A percentile compares a stretch with the other conserved stretches of the same genome.
phyloP scores from a whole-genome alignment of 352 stramenopile genomes.

The Pythium myriotylum region DNA sequence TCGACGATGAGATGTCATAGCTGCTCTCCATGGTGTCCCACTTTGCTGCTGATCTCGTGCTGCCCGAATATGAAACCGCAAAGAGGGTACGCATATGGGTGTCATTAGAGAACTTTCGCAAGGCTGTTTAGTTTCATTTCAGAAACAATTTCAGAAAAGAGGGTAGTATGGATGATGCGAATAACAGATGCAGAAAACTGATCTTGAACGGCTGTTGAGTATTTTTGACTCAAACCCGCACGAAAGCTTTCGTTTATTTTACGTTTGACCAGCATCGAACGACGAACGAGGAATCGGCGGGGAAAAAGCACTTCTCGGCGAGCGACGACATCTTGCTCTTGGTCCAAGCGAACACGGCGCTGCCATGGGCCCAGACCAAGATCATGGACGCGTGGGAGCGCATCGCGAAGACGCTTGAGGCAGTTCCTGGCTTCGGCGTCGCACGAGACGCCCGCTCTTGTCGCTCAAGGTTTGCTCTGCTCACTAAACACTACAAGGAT shows the following conservation, averaged over 20 bases:
- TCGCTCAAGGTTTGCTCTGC: too few relatives aligned
- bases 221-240: slow-evolving; percentile 7
- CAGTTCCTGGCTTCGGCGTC: background rate
- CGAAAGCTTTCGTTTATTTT: slow-evolving; percentile 14
- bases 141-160: background rate
- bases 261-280: background rate
- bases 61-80: background rate
- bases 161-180: background rate
- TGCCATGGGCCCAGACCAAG: slow-evolving; percentile 2
- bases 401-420: background rate
- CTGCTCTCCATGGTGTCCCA: background rate
- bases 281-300: background rate
- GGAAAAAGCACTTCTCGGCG: slow-evolving; percentile 7
- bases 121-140: slow-evolving; percentile 8
- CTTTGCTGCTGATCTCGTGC: background rate
- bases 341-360: background rate
- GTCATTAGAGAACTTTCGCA: slow-evolving; percentile 13
- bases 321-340: slow-evolving; percentile 5
- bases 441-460: too few relatives aligned
- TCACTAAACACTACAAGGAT: too few relatives aligned
- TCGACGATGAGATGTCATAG: background rate
- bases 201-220: slow-evolving; percentile 4
- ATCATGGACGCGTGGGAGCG: slow-evolving; percentile 10
- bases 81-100: background rate
- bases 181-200: background rate